A percentile compares a stretch with the other conserved stretches of the same genome.
Conservation (phyloP, 2,329 filamentous ascomycete species). For the Ascomycota sp. region DNA sequence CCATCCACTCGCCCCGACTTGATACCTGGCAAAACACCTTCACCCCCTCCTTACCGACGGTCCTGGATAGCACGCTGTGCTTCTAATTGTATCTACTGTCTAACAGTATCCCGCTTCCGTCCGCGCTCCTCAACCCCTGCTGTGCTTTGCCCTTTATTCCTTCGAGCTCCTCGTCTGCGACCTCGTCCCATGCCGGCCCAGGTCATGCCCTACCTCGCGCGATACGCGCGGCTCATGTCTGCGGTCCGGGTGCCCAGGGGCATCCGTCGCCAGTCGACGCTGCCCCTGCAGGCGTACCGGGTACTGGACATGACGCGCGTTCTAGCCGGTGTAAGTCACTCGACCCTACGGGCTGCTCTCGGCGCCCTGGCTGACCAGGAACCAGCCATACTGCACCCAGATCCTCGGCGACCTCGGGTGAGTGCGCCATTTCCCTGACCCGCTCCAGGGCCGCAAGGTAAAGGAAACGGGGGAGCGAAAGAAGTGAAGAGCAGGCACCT, state of each 20-base stretch:
- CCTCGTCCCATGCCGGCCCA: neutral
- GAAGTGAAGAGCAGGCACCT: too few relatives aligned
- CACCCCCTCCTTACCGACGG: too few relatives aligned
- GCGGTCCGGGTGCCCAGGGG: neutral
- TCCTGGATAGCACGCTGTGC: too few relatives aligned
- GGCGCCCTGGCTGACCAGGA: neutral
- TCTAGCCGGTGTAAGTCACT: slow-evolving; percentile 58
- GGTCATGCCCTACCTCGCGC: slow-evolving; percentile 3
- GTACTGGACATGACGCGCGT: slow-evolving; percentile 96
- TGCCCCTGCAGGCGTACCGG: slow-evolving; percentile 65
- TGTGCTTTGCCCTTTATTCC: too few relatives aligned
- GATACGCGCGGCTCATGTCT: slow-evolving; percentile 1
- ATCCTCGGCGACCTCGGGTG: slow-evolving; percentile 93
- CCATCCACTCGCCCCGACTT: too few relatives aligned
- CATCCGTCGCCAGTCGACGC: slow-evolving; percentile 9
- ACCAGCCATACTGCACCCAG: slow-evolving; percentile 87
- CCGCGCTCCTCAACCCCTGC: too few relatives aligned
- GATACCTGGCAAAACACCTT: too few relatives aligned
- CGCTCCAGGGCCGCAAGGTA: too few relatives aligned
- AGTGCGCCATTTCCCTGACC: slow-evolving; percentile 9
- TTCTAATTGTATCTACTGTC: too few relatives aligned
- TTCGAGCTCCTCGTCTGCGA: neutral
- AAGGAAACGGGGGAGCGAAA: too few relatives aligned
- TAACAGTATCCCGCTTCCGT: too few relatives aligned
- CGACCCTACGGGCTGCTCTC: neutral